Evolutionary conservation across 2,329 filamentous ascomycete genomes (phyloP).

Genomic region (Colletotrichum cordylinicola): DNA sequence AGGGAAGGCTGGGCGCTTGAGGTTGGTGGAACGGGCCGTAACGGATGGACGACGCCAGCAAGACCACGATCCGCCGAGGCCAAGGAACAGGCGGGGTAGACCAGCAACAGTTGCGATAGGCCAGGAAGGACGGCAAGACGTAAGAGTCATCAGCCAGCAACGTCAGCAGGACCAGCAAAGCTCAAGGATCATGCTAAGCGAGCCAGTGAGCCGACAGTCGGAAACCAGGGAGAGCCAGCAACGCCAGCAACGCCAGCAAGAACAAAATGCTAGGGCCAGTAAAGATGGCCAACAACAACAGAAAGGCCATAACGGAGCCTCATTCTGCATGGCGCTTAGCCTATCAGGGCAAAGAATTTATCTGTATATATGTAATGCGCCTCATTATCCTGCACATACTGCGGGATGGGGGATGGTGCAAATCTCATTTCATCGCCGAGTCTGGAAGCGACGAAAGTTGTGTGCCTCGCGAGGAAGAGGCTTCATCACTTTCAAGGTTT

Average conservation of each 20-base stretch:
- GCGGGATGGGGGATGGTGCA: neutral
- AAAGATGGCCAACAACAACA: neutral
- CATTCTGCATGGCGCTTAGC: neutral
- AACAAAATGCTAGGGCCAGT: neutral
- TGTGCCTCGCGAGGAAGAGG: neutral
- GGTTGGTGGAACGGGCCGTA: neutral
- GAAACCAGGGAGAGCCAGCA: neutral
- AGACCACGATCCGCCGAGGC: no score
- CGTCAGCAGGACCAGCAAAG: neutral
- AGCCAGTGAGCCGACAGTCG: neutral
- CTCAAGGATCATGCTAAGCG: neutral
- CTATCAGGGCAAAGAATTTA: neutral
- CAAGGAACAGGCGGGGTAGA: neutral
- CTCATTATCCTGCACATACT: neutral
- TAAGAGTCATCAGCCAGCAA: neutral
- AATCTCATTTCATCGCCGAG: neutral
- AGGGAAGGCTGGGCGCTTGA: neutral
- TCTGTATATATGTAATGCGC: neutral
- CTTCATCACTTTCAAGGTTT: neutral
- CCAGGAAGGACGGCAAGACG: no score
- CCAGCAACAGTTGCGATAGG: neutral
- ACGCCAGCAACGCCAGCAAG: neutral
- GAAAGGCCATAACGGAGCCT: neutral
- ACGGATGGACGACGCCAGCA: neutral
- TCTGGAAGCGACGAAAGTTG: neutral